Evolutionary conservation across 257 asterid species (phyloP).

Genomic region (Hygrophila difformis): DNA sequence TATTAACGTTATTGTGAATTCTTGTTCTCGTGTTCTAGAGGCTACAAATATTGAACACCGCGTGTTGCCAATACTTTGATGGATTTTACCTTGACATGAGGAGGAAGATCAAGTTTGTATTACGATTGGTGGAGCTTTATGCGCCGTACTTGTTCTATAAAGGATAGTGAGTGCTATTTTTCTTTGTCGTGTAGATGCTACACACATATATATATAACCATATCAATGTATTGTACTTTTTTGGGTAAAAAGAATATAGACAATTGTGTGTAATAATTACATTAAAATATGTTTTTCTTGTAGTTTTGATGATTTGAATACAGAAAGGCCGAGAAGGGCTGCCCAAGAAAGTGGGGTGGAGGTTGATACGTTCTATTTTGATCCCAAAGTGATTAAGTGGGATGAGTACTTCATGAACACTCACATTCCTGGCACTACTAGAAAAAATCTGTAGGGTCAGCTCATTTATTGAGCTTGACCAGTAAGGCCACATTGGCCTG

Average conservation of each 20-base stretch:
- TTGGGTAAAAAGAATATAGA: too few relatives aligned
- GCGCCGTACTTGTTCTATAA: constrained; percentile 76
- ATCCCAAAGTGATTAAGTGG: constrained; percentile 41
- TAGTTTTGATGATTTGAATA: constrained; percentile 52
- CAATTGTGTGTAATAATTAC: too few relatives aligned
- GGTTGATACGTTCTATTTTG: constrained; percentile 33
- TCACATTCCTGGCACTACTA: constrained; percentile 48
- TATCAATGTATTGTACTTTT: too few relatives aligned
- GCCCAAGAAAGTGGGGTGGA: constrained; percentile 25
- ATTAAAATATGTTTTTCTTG: background rate
- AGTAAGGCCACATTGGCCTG: too few relatives aligned
- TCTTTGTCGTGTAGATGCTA: too few relatives aligned
- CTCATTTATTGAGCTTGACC: too few relatives aligned
- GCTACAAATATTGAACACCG: constrained; percentile 45
- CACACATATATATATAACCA: too few relatives aligned
- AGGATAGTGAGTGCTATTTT: constrained; percentile 55
- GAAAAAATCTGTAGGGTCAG: too few relatives aligned
- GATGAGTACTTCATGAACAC: constrained; percentile 39
- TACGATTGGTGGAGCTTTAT: constrained; percentile 60
- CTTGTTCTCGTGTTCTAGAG: constrained; percentile 29
- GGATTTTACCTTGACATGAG: constrained; percentile 31
- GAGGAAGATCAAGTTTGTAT: constrained; percentile 53
- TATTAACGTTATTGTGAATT: background rate
- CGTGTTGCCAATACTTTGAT: constrained; percentile 60
- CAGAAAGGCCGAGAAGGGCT: constrained; percentile 36